Conservation (phyloP, 2,329 filamentous ascomycete genomes). For the Knufia fluminis region DNA sequence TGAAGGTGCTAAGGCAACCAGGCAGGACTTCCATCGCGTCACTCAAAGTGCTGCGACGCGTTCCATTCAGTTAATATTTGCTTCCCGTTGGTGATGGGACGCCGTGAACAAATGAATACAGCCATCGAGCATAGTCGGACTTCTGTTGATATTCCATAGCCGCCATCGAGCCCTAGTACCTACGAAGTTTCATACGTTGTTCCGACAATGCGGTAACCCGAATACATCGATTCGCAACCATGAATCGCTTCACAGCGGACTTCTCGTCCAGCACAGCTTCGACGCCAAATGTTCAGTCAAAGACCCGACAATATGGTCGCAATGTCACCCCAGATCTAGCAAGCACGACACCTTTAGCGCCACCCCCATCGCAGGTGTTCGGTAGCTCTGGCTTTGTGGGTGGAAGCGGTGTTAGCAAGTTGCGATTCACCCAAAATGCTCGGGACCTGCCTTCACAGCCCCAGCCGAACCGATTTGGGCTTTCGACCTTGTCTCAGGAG, state of each 20-base stretch:
- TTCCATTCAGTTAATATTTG: too few species aligned
- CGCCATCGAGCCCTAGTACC: too few species aligned
- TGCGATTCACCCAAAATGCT: slow-evolving; percentile 23
- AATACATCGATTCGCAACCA: slow-evolving; percentile 1
- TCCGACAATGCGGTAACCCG: neutral
- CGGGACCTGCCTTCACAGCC: neutral
- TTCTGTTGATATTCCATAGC: too few species aligned
- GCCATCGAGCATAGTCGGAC: too few species aligned
- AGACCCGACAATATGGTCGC: slow-evolving; percentile 1
- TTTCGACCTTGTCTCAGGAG: slow-evolving; percentile 1
- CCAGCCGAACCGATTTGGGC: slow-evolving; percentile 21
- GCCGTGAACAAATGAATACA: too few species aligned
- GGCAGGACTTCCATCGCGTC: neutral
- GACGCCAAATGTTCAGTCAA: slow-evolving; percentile 2
- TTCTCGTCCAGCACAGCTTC: slow-evolving; percentile 23
- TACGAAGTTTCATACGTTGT: too few species aligned
- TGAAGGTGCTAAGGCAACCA: neutral
- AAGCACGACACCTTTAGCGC: slow-evolving; percentile 42
- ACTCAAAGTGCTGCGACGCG: neutral
- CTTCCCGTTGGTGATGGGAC: too few species aligned
- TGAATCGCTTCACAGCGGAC: slow-evolving; percentile 22
- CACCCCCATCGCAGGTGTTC: slow-evolving; percentile 43
- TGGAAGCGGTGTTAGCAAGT: slow-evolving; percentile 28
- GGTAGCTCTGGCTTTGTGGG: slow-evolving; percentile 41
- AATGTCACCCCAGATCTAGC: slow-evolving; percentile 16